These are phyloP conservation scores for Psilocybe cyanescens DNA, from an alignment of 768 basidiomycete genomes.

Conservation along the genomic window DNA sequence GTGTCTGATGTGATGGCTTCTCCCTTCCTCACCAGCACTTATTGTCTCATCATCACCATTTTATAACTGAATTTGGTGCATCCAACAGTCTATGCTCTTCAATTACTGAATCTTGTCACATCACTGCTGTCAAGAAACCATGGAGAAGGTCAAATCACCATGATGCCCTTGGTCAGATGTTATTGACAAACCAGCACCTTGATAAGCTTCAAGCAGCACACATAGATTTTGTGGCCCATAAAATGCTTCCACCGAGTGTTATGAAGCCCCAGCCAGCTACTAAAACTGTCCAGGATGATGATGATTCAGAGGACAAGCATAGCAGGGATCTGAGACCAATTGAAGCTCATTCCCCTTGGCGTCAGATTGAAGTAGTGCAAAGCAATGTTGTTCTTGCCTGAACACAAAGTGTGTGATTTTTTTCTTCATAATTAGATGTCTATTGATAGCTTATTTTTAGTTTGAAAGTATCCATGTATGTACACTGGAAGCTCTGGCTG, in stretches of 20 bases:
- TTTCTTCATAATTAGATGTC: too few relatives aligned
- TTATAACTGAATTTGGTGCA: slow-evolving; percentile 26
- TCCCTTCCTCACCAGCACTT: slow-evolving; percentile 29
- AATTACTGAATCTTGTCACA: slow-evolving; percentile 36
- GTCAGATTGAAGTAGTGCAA: not conserved
- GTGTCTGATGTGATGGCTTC: slow-evolving; percentile 15
- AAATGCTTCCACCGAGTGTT: slow-evolving; percentile 14
- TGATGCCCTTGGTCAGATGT: slow-evolving; percentile 38
- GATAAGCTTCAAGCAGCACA: slow-evolving; percentile 31
- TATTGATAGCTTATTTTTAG: too few relatives aligned
- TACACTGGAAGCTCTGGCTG: too few relatives aligned
- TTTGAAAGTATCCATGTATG: too few relatives aligned
- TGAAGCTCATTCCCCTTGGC: not conserved
- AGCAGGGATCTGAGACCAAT: too few relatives aligned
- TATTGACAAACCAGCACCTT: slow-evolving; percentile 31
- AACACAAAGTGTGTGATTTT: not conserved
- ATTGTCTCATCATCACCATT: slow-evolving; percentile 19
- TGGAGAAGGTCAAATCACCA: slow-evolving; percentile 34
- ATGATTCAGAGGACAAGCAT: not conserved
- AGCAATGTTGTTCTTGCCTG: not conserved
- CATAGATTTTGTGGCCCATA: slow-evolving; percentile 11
- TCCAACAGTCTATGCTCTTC: slow-evolving; percentile 35
- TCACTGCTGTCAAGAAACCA: slow-evolving; percentile 36
- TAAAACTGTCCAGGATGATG: not conserved
- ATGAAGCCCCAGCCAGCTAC: not conserved